These are phyloP conservation scores for Penicillium desertorum DNA, from an alignment of 495 filamentous ascomycete species.

Conservation along the genomic window DNA sequence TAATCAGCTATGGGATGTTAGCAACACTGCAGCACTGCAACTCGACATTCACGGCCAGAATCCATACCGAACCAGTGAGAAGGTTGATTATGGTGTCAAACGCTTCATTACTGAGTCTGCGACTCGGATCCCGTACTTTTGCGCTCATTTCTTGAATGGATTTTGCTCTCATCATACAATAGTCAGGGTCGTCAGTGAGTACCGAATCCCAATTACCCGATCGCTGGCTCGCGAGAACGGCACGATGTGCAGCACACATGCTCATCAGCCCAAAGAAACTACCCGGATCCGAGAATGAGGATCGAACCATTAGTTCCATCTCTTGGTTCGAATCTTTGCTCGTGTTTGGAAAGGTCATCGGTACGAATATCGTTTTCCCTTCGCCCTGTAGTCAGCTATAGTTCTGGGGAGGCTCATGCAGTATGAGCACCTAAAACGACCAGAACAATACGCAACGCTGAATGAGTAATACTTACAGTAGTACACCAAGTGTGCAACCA, in stretches of 20 bases:
- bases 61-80: conserved; percentile 34
- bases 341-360: conserved; percentile 40
- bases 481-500: conserved; percentile 29
- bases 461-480: conserved; percentile 31
- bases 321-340: conserved; percentile 22
- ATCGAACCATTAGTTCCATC: conserved; percentile 32
- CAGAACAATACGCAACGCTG: background rate
- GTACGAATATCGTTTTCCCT: conserved; percentile 39
- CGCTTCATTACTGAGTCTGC: conserved; percentile 32
- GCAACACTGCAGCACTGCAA: background rate
- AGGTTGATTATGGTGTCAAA: conserved; percentile 41
- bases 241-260: conserved; percentile 40
- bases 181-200: conserved; percentile 31
- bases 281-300: conserved; percentile 35
- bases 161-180: conserved; percentile 39
- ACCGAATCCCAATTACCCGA: conserved; percentile 12
- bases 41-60: background rate
- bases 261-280: conserved; percentile 42
- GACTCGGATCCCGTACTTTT: conserved; percentile 31
- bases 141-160: conserved; percentile 37
- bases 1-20: conserved; percentile 30
- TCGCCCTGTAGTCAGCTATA: conserved; percentile 12
- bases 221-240: conserved; percentile 25
- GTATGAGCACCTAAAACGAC: conserved; percentile 1
- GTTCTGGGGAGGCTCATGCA: background rate